phyloP scores from a whole-genome alignment of 805 yeast genomes.

The Barnettozyma populi region DNA sequence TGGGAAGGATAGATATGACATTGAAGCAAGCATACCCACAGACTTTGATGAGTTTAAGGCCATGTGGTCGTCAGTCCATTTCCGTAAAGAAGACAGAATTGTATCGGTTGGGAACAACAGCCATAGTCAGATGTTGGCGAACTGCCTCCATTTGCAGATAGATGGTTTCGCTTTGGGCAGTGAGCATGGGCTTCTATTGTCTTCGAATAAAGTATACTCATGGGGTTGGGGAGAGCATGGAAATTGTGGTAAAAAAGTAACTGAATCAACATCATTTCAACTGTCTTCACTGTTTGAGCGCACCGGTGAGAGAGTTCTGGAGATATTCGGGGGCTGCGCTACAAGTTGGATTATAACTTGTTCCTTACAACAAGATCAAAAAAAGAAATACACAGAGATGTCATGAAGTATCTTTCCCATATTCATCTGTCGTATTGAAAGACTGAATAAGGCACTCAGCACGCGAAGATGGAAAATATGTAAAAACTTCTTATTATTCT shows the following conservation, averaged over 20 bases:
- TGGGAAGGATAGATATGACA: conserved; percentile 33
- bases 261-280: conserved; percentile 24
- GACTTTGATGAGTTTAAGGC: conserved; percentile 29
- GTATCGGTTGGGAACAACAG: conserved; percentile 67
- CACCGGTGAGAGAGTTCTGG: conserved; percentile 14
- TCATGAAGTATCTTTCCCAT: conserved; percentile 76
- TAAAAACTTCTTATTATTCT: conserved; percentile 52
- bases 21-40: conserved; percentile 3
- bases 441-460: conserved; percentile 17
- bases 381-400: conserved; percentile 33
- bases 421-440: conserved; percentile 51
- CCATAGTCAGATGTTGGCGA: conserved; percentile 56
- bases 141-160: conserved; percentile 19
- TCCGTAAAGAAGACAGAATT: conserved; percentile 28
- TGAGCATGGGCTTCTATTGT: conserved; percentile 67
- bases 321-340: conserved; percentile 28
- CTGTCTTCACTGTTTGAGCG: conserved; percentile 33
- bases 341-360: conserved; percentile 52
- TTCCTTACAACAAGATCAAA: neutral
- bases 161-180: conserved; percentile 52
- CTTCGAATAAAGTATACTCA: conserved; percentile 38
- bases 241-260: conserved; percentile 58
- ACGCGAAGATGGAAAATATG: conserved; percentile 75
- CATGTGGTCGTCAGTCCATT: conserved; percentile 83
- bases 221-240: conserved; percentile 99